A percentile compares a stretch with the other conserved stretches of the same genome.
phyloP scores from a whole-genome alignment of 352 stramenopile genomes.

The Blastocystis hominis region DNA sequence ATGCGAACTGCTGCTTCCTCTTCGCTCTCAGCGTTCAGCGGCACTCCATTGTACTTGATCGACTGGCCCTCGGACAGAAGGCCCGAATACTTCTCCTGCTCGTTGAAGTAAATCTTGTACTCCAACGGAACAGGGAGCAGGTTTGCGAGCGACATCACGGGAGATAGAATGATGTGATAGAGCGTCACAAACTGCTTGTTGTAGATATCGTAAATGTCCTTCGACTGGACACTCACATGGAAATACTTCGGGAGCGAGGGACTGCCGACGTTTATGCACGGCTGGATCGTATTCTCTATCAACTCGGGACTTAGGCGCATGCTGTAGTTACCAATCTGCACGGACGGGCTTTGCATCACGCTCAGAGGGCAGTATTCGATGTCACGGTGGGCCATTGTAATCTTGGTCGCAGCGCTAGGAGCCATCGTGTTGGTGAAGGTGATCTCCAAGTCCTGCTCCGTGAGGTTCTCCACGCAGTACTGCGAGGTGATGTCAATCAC shows the following conservation, averaged over 20 bases:
- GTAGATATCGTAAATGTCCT: constrained; percentile 31
- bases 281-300: not conserved
- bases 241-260: not conserved
- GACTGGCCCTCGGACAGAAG: constrained; percentile 1
- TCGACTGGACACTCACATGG: not conserved
- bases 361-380: constrained; percentile 2
- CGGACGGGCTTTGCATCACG: not conserved
- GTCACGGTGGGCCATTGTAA: not conserved
- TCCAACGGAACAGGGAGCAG: constrained; percentile 23
- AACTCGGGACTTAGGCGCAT: not conserved
- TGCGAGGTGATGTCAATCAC: constrained; percentile 5
- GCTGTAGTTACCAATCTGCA: not conserved
- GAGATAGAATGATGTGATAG: not conserved
- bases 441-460: not conserved
- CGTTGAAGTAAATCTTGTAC: not conserved
- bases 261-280: not conserved
- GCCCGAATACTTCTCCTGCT: not conserved
- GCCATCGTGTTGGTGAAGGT: not conserved
- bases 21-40: not conserved
- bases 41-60: not conserved
- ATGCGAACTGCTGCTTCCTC: not conserved
- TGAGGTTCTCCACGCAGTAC: not conserved
- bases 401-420: not conserved
- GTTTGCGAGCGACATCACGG: constrained; percentile 30
- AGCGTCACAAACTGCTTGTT: constrained; percentile 12